A percentile compares a stretch with the other conserved stretches of the same genome.
These are phyloP conservation scores for Chrysoporthe cubensis DNA, from an alignment of 2,329 filamentous ascomycete genomes.

Conservation along the genomic window DNA sequence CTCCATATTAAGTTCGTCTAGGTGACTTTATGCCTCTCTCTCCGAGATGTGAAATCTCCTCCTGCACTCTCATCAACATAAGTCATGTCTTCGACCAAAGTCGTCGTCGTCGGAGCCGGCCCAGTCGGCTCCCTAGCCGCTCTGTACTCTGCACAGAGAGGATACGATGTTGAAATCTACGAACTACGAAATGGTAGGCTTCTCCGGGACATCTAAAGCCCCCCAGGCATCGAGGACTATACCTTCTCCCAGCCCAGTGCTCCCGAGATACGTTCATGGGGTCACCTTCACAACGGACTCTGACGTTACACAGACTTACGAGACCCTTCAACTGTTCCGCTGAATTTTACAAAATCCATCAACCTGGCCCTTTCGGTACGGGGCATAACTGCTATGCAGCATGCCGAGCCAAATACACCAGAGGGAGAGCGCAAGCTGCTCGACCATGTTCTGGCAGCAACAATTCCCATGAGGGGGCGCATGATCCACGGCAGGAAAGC, in stretches of 20 bases:
- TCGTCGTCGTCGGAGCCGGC: conserved; percentile 86
- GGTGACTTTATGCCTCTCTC: not conserved
- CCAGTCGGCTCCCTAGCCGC: conserved; percentile 92
- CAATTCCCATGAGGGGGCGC: conserved; percentile 91
- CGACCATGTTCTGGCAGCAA: conserved; percentile 72
- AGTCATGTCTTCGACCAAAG: conserved; percentile 51
- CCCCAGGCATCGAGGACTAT: too few species aligned
- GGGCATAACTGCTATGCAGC: conserved; percentile 84
- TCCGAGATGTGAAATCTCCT: not conserved
- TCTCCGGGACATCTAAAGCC: not conserved
- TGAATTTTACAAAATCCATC: conserved; percentile 99
- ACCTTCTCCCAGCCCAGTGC: too few species aligned
- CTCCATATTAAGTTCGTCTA: not conserved
- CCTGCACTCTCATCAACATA: not conserved
- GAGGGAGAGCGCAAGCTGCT: conserved; percentile 66
- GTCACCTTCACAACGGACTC: not conserved
- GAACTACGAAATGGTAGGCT: conserved; percentile 82
- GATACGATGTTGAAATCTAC: conserved; percentile 90
- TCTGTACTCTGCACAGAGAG: conserved; percentile 86
- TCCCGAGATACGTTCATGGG: not conserved
- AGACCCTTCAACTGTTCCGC: conserved; percentile 76
- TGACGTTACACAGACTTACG: conserved; percentile 70
- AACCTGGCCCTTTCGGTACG: conserved; percentile 93
- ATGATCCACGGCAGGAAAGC: conserved; percentile 85
- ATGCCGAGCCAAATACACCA: conserved; percentile 47